These are phyloP conservation scores for Bremia lactucae DNA, from an alignment of 352 stramenopile species.

Conservation along the genomic window DNA sequence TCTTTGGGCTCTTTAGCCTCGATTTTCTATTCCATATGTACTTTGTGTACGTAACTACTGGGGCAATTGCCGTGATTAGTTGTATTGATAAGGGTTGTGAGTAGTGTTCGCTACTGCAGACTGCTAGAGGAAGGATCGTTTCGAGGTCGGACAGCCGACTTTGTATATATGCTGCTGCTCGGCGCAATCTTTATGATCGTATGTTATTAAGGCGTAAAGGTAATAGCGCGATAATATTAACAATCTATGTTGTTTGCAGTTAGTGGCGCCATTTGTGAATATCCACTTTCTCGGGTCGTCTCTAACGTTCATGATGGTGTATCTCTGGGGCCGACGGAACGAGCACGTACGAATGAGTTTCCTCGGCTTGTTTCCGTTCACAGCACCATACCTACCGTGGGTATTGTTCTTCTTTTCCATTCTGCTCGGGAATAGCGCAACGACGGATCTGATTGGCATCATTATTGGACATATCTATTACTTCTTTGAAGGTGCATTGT, in stretches of 20 bases:
- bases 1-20: conserved; percentile 98
- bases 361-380: conserved; percentile 96
- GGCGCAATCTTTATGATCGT: conserved; percentile 91
- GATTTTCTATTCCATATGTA: conserved; percentile 99
- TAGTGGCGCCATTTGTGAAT: conserved; percentile 92
- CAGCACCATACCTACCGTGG: conserved; percentile 96
- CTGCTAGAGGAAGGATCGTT: conserved; percentile 98
- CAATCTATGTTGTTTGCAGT: conserved; percentile 24
- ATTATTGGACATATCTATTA: conserved; percentile 98
- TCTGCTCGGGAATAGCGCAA: conserved; percentile 90
- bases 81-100: conserved; percentile 2
- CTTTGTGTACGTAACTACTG: conserved; percentile 87
- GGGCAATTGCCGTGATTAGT: conserved; percentile 7
- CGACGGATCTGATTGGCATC: conserved; percentile 98
- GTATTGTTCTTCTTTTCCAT: conserved; percentile 96
- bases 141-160: conserved; percentile 92
- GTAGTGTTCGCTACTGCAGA: conserved; percentile 89
- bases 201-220: conserved; percentile 14
- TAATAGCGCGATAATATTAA: background rate
- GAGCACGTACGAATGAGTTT: conserved; percentile 96
- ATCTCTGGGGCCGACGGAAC: conserved; percentile 95
- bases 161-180: conserved; percentile 97
- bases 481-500: conserved; percentile 89
- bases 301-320: conserved; percentile 99
- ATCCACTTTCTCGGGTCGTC: conserved; percentile 97